A percentile compares a stretch with the other conserved stretches of the same genome.
These are phyloP conservation scores for Sphagnum tenellum DNA, from an alignment of 225 moss, liverwort and hornwort species.

Conservation along the genomic window DNA sequence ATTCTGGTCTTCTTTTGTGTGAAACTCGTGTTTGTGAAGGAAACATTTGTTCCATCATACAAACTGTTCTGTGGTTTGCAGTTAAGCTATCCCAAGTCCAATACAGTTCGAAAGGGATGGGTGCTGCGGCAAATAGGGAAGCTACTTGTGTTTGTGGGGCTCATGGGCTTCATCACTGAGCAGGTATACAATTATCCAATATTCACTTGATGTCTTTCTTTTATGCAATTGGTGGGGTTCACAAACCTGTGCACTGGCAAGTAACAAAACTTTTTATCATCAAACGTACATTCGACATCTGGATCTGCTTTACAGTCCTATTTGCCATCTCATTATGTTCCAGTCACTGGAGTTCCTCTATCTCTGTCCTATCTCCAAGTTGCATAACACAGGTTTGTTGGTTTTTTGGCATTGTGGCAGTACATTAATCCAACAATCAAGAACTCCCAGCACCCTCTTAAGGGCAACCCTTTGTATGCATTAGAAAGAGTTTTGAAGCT, in stretches of 20 bases:
- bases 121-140: conserved; percentile 73
- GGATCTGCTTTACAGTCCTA: no score
- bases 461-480: conserved; percentile 74
- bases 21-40: no score
- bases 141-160: conserved; percentile 67
- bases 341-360: no score
- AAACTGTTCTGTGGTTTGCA: conserved; percentile 15
- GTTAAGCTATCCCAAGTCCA: conserved; percentile 76
- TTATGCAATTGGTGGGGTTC: no score
- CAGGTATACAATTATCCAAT: conserved; percentile 36
- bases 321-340: no score
- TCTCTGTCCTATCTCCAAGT: no score
- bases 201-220: background rate
- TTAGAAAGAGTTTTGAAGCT: conserved; percentile 90
- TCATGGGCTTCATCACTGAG: conserved; percentile 92
- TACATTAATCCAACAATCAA: conserved; percentile 86
- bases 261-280: no score
- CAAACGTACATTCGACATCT: no score
- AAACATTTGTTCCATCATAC: no score
- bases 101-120: conserved; percentile 73
- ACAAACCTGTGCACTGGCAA: no score
- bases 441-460: conserved; percentile 87
- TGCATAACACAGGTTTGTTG: background rate
- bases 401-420: conserved; percentile 26
- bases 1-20: no score